Evolutionary conservation across 1,284 basidiomycete genomes (phyloP).

Genomic region (Cryptococcus sp.): DNA sequence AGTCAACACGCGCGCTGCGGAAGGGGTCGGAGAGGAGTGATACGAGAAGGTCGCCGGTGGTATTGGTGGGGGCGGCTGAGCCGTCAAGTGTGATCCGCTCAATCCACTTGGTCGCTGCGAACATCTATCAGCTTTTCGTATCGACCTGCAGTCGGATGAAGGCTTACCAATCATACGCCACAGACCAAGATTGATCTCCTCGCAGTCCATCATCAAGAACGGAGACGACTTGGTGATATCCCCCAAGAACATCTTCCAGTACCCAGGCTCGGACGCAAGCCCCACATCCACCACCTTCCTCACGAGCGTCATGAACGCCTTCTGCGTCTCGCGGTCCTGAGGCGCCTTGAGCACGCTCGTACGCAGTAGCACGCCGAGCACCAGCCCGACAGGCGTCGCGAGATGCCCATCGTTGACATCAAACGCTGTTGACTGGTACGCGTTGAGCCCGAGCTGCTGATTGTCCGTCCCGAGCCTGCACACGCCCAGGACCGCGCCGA

Average conservation of each 20-base stretch:
- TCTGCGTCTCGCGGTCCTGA: slow-evolving; percentile 6
- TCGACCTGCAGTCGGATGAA: not conserved
- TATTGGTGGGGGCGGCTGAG: slow-evolving; percentile 24
- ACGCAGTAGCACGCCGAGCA: slow-evolving; percentile 33
- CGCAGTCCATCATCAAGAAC: slow-evolving; percentile 33
- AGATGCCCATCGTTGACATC: no score
- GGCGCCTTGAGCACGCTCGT: slow-evolving; percentile 18
- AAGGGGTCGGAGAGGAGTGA: slow-evolving; percentile 41
- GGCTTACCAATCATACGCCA: slow-evolving; percentile 37
- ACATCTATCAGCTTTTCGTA: not conserved
- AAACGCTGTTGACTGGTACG: no score
- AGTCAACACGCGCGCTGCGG: slow-evolving; percentile 25
- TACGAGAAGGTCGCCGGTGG: slow-evolving; percentile 42
- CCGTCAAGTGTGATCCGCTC: slow-evolving; percentile 22
- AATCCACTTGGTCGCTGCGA: slow-evolving; percentile 33
- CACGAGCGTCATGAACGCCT: slow-evolving; percentile 19
- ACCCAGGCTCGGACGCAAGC: slow-evolving; percentile 8
- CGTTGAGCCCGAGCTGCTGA: not conserved
- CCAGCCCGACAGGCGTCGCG: slow-evolving; percentile 21
- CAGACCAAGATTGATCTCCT: slow-evolving; percentile 34
- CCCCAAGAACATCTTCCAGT: slow-evolving; percentile 33
- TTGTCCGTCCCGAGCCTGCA: no score
- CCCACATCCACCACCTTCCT: slow-evolving; percentile 22
- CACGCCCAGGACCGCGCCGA: slow-evolving; percentile 8
- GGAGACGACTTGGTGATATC: slow-evolving; percentile 42